These are phyloP conservation scores for Globisporangium megalacanthum DNA, from an alignment of 352 stramenopile species.

Conservation along the genomic window DNA sequence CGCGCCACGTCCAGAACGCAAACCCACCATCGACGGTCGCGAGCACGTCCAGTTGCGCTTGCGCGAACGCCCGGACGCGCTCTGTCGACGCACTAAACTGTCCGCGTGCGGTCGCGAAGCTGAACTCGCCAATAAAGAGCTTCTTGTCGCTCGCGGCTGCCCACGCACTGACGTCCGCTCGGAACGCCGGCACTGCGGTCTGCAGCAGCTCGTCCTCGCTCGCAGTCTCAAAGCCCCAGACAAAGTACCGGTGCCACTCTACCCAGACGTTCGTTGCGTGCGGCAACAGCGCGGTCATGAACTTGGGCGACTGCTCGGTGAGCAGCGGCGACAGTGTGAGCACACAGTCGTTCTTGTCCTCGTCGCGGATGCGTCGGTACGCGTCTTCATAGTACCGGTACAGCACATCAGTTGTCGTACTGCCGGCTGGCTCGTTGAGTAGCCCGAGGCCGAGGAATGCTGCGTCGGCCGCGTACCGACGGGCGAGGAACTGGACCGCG, in stretches of 20 bases:
- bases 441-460: slow-evolving; percentile 29
- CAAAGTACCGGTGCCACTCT: slow-evolving; percentile 25
- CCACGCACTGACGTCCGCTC: slow-evolving; percentile 11
- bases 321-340: slow-evolving; percentile 17
- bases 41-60: not conserved
- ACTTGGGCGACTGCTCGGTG: slow-evolving; percentile 15
- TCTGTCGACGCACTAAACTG: not conserved
- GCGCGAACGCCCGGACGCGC: not conserved
- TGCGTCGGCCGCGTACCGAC: slow-evolving; percentile 21
- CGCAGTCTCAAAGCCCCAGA: slow-evolving; percentile 16
- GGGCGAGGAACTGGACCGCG: slow-evolving; percentile 19
- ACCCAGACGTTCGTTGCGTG: slow-evolving; percentile 21
- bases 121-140: slow-evolving; percentile 24
- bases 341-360: slow-evolving; percentile 21
- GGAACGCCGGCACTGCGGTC: slow-evolving; percentile 12
- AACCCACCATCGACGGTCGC: not conserved
- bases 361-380: slow-evolving; percentile 16
- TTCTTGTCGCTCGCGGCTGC: slow-evolving; percentile 17
- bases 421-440: slow-evolving; percentile 27
- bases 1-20: slow-evolving; percentile 13
- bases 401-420: slow-evolving; percentile 13
- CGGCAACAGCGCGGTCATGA: slow-evolving; percentile 17
- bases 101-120: not conserved
- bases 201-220: slow-evolving; percentile 9
- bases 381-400: slow-evolving; percentile 28